phyloP scores from a whole-genome alignment of 495 filamentous ascomycete species.

The Penicillium mononematosum region DNA sequence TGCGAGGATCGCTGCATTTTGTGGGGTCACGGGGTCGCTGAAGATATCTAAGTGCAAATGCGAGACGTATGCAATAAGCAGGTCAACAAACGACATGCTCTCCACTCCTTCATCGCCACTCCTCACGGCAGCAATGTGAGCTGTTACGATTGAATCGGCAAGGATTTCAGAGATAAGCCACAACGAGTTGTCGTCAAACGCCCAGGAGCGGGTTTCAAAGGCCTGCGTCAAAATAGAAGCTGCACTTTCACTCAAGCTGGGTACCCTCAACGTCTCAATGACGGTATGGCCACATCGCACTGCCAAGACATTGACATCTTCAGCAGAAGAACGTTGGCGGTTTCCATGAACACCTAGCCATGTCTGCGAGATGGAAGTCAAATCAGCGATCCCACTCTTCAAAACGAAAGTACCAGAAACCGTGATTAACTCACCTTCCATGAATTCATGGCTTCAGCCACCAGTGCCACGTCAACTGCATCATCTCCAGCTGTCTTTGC shows the following conservation, averaged over 20 bases:
- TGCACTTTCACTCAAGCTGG: slow-evolving; percentile 24
- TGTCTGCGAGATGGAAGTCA: slow-evolving; percentile 4
- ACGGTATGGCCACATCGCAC: slow-evolving; percentile 35
- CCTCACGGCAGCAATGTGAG: slow-evolving; percentile 47
- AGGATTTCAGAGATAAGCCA: slow-evolving; percentile 35
- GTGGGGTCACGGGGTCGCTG: slow-evolving; percentile 27
- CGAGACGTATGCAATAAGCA: slow-evolving; percentile 65
- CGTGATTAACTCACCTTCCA: slow-evolving; percentile 34
- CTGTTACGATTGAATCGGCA: slow-evolving; percentile 32
- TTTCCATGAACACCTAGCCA: slow-evolving; percentile 27
- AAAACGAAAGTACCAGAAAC: neutral
- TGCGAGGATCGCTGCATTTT: slow-evolving; percentile 42
- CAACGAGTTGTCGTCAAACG: slow-evolving; percentile 21
- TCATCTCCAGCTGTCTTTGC: slow-evolving; percentile 21
- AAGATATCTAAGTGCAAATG: slow-evolving; percentile 35
- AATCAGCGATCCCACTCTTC: neutral
- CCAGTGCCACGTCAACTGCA: slow-evolving; percentile 23
- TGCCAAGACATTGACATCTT: slow-evolving; percentile 29
- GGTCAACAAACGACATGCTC: slow-evolving; percentile 63
- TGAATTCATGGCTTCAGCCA: slow-evolving; percentile 35
- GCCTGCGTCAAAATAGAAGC: slow-evolving; percentile 25
- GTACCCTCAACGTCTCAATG: slow-evolving; percentile 27
- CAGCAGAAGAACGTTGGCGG: slow-evolving; percentile 13
- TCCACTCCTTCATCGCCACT: slow-evolving; percentile 64
- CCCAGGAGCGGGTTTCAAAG: slow-evolving; percentile 26